Evolutionary conservation across 164 flowering plant species (phyloP).

Genomic region (Brasenia schreberi): DNA sequence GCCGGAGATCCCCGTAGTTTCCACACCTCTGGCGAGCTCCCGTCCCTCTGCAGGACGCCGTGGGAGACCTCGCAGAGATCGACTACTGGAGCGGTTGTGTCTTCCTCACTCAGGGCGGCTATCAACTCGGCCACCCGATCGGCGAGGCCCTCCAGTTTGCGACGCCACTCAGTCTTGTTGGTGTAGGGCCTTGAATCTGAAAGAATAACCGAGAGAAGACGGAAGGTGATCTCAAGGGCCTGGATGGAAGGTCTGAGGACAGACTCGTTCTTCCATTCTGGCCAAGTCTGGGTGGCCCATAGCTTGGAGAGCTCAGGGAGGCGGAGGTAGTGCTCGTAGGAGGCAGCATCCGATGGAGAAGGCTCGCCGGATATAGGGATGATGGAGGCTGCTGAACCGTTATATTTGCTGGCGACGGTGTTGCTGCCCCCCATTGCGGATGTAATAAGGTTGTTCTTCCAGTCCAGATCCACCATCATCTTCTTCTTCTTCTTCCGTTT

Average conservation of each 20-base stretch:
- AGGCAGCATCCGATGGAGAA: conserved; percentile 23
- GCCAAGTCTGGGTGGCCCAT: conserved; percentile 48
- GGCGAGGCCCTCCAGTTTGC: conserved; percentile 52
- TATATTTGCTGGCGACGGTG: no score
- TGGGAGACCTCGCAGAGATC: conserved; percentile 27
- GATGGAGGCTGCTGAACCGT: no score
- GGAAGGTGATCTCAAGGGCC: conserved; percentile 77
- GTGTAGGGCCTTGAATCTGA: conserved; percentile 70
- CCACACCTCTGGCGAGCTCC: conserved; percentile 75
- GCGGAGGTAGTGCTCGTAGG: conserved; percentile 66
- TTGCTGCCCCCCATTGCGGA: no score
- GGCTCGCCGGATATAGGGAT: no score
- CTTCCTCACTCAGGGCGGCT: conserved; percentile 32
- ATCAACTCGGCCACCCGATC: conserved; percentile 49
- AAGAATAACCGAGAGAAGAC: conserved; percentile 46
- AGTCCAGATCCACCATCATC: no score
- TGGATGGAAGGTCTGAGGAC: conserved; percentile 64
- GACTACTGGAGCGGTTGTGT: conserved; percentile 46
- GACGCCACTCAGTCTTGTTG: conserved; percentile 60
- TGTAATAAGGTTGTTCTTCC: no score
- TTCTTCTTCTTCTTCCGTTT: no score
- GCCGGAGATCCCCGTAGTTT: conserved; percentile 27
- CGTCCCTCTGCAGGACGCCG: conserved; percentile 39
- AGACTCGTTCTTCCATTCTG: conserved; percentile 51
- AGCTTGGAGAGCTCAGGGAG: conserved; percentile 58